A percentile compares a stretch with the other conserved stretches of the same genome.
Evolutionary conservation across 208 protist genomes (phyloP).

Genomic region (Leishmania lainsoni): DNA sequence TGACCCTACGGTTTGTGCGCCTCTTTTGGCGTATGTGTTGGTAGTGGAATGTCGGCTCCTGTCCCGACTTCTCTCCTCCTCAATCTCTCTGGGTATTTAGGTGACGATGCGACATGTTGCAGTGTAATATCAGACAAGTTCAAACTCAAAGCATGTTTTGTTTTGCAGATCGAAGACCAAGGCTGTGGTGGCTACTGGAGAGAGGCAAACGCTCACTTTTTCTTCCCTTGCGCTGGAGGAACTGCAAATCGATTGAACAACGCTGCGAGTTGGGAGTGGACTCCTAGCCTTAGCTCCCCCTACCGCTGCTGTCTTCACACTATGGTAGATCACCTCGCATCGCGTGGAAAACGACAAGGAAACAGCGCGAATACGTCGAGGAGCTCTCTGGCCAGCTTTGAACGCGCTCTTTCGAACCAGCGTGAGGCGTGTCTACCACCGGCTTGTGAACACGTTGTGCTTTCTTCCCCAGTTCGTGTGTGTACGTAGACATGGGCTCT

Average conservation of each 20-base stretch:
- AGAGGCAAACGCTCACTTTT: background rate
- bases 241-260: background rate
- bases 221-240: background rate
- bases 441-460: background rate
- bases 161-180: background rate
- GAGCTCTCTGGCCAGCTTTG: background rate
- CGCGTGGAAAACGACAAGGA: too few species aligned
- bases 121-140: background rate
- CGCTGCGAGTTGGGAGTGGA: background rate
- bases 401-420: background rate
- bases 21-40: background rate
- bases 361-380: too few species aligned
- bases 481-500: background rate
- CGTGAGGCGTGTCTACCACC: background rate
- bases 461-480: background rate
- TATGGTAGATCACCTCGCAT: background rate
- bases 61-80: background rate
- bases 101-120: background rate
- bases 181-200: background rate
- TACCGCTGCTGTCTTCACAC: background rate
- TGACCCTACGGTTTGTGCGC: background rate
- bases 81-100: background rate
- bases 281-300: too few species aligned
- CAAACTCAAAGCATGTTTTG: background rate
- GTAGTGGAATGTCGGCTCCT: background rate